Evolutionary conservation across 805 yeast species (phyloP).

Genomic region (Torulaspora maleeae): DNA sequence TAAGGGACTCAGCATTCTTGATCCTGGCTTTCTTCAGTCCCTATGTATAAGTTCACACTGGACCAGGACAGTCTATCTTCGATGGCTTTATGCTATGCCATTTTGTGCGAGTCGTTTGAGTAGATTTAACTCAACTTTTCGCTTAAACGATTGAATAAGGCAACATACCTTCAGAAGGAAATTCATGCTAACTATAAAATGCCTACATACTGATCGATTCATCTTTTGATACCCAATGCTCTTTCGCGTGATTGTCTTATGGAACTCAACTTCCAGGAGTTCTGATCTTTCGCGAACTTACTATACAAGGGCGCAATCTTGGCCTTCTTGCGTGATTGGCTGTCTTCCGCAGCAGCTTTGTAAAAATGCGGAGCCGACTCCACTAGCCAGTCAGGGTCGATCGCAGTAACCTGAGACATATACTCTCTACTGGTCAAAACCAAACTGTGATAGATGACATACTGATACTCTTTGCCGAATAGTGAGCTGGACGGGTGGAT

Average conservation of each 20-base stretch:
- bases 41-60: not conserved
- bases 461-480: conserved; percentile 59
- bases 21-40: not conserved
- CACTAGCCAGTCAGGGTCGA: conserved; percentile 76
- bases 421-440: conserved; percentile 82
- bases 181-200: not conserved
- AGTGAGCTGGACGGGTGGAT: conserved; percentile 86
- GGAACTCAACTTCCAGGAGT: conserved; percentile 71
- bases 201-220: not conserved
- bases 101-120: conserved; percentile 2
- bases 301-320: conserved; percentile 72
- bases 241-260: conserved; percentile 34
- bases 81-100: conserved; percentile 1
- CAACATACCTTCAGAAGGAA: not conserved
- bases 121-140: not conserved
- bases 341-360: conserved; percentile 52
- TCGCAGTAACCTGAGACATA: conserved; percentile 82
- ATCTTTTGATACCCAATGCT: conserved; percentile 30
- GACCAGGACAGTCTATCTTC: not conserved
- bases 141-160: conserved; percentile 1
- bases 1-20: conserved; percentile 18
- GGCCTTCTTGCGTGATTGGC: conserved; percentile 51
- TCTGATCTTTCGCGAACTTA: conserved; percentile 53
- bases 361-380: conserved; percentile 70
- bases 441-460: conserved; percentile 76